These are phyloP conservation scores for Coemansia sp. DNA, from an alignment of 192 early-diverging fungal genomes.

Conservation along the genomic window DNA sequence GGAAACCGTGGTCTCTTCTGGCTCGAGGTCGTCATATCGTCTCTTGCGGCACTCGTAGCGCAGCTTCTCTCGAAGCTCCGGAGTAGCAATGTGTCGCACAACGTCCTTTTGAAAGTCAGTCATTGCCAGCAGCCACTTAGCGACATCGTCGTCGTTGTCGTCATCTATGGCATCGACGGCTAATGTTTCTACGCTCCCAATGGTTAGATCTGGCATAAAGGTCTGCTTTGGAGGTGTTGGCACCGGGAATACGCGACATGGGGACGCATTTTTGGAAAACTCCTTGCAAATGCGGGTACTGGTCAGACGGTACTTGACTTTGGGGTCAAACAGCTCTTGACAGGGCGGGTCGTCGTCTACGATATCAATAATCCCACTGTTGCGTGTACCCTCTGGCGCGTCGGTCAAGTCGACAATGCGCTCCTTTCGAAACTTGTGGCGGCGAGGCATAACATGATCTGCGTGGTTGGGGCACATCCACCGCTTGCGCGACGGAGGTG, in stretches of 20 bases:
- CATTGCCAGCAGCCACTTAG: slow-evolving; percentile 49
- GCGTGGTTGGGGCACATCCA: slow-evolving; percentile 61
- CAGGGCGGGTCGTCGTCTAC: slow-evolving; percentile 53
- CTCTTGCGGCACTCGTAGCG: slow-evolving; percentile 4
- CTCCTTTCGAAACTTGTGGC: slow-evolving; percentile 54
- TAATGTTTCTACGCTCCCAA: background rate
- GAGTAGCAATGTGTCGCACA: slow-evolving; percentile 28
- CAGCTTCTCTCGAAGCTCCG: background rate
- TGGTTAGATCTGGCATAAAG: background rate
- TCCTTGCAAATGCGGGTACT: slow-evolving; percentile 37
- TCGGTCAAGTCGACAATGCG: slow-evolving; percentile 46
- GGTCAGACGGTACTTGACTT: slow-evolving; percentile 41
- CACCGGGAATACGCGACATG: background rate
- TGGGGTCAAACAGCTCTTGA: slow-evolving; percentile 50
- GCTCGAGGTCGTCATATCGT: background rate
- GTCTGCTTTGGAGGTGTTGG: background rate
- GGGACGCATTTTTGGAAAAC: slow-evolving; percentile 23
- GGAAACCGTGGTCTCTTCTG: background rate
- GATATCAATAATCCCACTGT: slow-evolving; percentile 49
- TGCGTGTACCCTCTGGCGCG: slow-evolving; percentile 30
- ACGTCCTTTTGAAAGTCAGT: slow-evolving; percentile 49
- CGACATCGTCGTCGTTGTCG: background rate
- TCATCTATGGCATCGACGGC: background rate
- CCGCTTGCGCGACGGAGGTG: slow-evolving; percentile 40
- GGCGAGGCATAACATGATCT: slow-evolving; percentile 46